Conservation (phyloP, 495 filamentous ascomycete species). For the Xanthoparmelia taractica region DNA sequence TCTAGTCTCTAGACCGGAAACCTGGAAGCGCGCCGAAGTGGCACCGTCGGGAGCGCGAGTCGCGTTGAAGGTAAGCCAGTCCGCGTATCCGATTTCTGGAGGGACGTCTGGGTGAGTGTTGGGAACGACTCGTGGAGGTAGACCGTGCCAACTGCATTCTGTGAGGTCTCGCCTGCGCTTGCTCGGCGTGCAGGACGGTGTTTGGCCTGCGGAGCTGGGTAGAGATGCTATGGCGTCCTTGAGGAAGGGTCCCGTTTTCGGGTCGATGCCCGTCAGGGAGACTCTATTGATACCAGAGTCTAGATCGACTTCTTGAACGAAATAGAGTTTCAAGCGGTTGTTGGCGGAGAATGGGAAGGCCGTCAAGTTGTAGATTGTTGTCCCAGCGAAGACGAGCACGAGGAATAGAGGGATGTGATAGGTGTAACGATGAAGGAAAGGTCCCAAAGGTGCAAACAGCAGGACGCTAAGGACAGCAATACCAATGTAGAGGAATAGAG, state of each 20-base stretch:
- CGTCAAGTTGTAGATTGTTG: conserved; percentile 75
- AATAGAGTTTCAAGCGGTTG: conserved; percentile 78
- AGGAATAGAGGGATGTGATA: conserved; percentile 74
- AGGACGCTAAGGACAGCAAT: conserved; percentile 60
- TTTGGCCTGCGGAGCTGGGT: conserved; percentile 60
- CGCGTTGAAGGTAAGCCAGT: conserved; percentile 59
- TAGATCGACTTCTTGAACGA: conserved; percentile 73
- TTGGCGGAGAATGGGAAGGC: conserved; percentile 82
- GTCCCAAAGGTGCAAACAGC: conserved; percentile 67
- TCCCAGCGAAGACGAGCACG: conserved; percentile 63
- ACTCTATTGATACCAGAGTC: conserved; percentile 62
- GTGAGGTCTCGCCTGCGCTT: conserved; percentile 38
- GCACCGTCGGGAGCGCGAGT: conserved; percentile 39
- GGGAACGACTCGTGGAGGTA: conserved; percentile 50
- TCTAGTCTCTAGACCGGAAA: conserved; percentile 60
- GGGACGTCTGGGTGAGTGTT: conserved; percentile 36
- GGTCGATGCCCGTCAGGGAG: conserved; percentile 56
- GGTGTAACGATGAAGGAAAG: conserved; percentile 80
- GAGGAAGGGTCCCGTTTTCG: conserved; percentile 50
- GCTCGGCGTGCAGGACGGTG: conserved; percentile 44
- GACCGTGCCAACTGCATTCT: conserved; percentile 64
- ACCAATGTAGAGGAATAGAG: conserved; percentile 60
- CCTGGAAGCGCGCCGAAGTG: conserved; percentile 46
- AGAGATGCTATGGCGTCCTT: conserved; percentile 55
- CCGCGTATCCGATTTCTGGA: conserved; percentile 38